Conservation (phyloP, 345 rosid genomes). For the Mallotus nudiflorus region DNA sequence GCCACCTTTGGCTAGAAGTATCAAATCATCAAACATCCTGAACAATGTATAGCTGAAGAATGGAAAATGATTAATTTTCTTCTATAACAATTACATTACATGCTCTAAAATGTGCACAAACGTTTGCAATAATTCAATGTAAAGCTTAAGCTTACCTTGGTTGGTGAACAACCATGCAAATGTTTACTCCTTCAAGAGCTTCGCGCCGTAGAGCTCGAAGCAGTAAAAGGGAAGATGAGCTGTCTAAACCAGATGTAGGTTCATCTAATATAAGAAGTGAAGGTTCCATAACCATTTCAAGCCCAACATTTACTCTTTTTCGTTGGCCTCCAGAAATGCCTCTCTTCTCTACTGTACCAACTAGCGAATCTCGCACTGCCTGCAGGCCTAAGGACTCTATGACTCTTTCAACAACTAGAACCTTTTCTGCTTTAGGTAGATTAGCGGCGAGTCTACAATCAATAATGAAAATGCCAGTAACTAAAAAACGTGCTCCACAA, state of each 20-base stretch:
- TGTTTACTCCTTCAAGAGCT: constrained; percentile 98
- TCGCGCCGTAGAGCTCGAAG: constrained; percentile 96
- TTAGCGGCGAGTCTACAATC: constrained; percentile 64
- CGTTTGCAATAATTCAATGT: too few relatives aligned
- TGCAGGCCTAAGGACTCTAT: constrained; percentile 88
- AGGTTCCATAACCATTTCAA: constrained; percentile 99
- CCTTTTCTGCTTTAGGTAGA: constrained; percentile 73
- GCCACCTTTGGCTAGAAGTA: constrained; percentile 97
- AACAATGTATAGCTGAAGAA: constrained; percentile 75
- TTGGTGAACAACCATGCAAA: constrained; percentile 95
- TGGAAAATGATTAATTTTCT: not conserved
- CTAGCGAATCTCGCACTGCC: constrained; percentile 77
- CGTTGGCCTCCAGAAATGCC: constrained; percentile 99
- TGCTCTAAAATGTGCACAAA: too few relatives aligned
- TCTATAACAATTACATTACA: not conserved
- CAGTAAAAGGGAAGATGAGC: constrained; percentile 92
- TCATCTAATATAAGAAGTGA: constrained; percentile 96
- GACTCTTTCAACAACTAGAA: constrained; percentile 93
- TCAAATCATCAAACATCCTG: constrained; percentile 93
- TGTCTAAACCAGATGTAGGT: constrained; percentile 97
- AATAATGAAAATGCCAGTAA: constrained; percentile 12
- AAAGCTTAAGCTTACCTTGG: constrained; percentile 58
- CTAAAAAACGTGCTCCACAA: too few relatives aligned
- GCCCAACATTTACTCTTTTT: constrained; percentile 96
- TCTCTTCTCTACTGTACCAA: constrained; percentile 95